A percentile compares a stretch with the other conserved stretches of the same genome.
Evolutionary conservation across 192 early-diverging fungal species (phyloP).

Genomic region (Martensiomyces pterosporus): DNA sequence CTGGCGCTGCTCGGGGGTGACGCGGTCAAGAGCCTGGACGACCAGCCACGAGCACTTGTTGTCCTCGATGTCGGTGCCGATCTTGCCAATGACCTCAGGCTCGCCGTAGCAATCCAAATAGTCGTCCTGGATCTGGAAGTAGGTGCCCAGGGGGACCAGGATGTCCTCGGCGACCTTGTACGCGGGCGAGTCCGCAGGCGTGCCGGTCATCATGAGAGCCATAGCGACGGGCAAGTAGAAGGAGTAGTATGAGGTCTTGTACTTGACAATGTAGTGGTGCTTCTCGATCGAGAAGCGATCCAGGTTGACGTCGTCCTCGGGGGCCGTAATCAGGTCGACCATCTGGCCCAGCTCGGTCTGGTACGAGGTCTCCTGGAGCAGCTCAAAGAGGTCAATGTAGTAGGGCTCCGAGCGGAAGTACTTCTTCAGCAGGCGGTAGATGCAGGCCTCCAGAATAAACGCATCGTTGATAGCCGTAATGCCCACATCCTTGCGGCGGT

Average conservation of each 20-base stretch:
- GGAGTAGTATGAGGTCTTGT: slow-evolving; percentile 99
- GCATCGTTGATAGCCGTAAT: slow-evolving; percentile 94
- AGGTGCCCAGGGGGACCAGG: slow-evolving; percentile 92
- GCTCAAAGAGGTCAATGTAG: slow-evolving; percentile 89
- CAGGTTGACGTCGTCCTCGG: slow-evolving; percentile 92
- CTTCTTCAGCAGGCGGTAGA: slow-evolving; percentile 93
- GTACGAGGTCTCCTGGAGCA: slow-evolving; percentile 94
- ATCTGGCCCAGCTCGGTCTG: slow-evolving; percentile 98
- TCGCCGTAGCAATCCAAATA: slow-evolving; percentile 95
- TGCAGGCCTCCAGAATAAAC: slow-evolving; percentile 86
- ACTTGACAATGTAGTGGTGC: slow-evolving; percentile 91
- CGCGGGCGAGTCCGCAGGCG: slow-evolving; percentile 64
- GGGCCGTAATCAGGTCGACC: slow-evolving; percentile 97
- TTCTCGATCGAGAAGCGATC: slow-evolving; percentile 87
- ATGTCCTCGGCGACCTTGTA: slow-evolving; percentile 82
- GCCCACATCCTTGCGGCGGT: slow-evolving; percentile 76
- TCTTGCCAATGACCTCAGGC: slow-evolving; percentile 92
- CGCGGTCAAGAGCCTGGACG: slow-evolving; percentile 80
- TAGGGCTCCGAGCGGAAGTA: slow-evolving; percentile 82
- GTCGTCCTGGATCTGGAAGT: slow-evolving; percentile 99
- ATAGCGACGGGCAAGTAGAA: slow-evolving; percentile 98
- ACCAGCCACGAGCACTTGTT: slow-evolving; percentile 99
- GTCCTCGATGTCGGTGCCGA: slow-evolving; percentile 99
- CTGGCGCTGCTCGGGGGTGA: slow-evolving; percentile 78
- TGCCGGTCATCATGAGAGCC: slow-evolving; percentile 86